Conservation (phyloP, 768 basidiomycete genomes). For the Tricholoma bakamatsutake region DNA sequence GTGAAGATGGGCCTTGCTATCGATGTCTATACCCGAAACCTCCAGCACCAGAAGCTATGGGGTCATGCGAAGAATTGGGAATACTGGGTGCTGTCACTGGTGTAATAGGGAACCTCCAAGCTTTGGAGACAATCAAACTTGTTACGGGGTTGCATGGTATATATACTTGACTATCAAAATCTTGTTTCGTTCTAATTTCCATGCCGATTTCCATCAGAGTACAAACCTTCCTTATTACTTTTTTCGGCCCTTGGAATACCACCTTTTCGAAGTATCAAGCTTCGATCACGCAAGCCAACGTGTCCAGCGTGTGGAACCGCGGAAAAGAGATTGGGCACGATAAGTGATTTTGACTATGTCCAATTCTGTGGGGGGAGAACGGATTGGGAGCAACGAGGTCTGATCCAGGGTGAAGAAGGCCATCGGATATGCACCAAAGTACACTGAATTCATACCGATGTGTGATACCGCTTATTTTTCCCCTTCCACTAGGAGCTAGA, state of each 20-base stretch:
- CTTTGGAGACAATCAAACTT: conserved; percentile 81
- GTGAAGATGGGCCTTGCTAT: conserved; percentile 78
- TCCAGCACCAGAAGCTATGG: conserved; percentile 53
- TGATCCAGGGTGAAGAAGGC: conserved; percentile 30
- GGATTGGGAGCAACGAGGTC: conserved; percentile 58
- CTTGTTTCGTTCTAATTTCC: not conserved
- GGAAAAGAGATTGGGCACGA: conserved; percentile 35
- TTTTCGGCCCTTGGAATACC: conserved; percentile 66
- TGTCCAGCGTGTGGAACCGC: conserved; percentile 72
- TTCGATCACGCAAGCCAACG: conserved; percentile 62
- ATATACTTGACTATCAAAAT: conserved; percentile 7
- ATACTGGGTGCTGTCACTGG: conserved; percentile 88
- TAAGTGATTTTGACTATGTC: conserved; percentile 69
- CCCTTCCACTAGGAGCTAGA: conserved; percentile 17
- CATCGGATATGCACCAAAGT: conserved; percentile 42
- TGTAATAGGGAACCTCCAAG: conserved; percentile 85
- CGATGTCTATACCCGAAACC: conserved; percentile 88
- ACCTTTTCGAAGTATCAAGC: conserved; percentile 77
- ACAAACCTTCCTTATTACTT: conserved; percentile 58
- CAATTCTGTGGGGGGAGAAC: conserved; percentile 76
- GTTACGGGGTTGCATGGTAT: conserved; percentile 62
- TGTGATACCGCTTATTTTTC: not conserved
- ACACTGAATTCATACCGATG: not conserved
- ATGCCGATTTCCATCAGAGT: conserved; percentile 26
- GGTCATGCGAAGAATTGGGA: conserved; percentile 85